These are phyloP conservation scores for Pterulicium gracile DNA, from an alignment of 1,284 basidiomycete genomes.

Conservation along the genomic window DNA sequence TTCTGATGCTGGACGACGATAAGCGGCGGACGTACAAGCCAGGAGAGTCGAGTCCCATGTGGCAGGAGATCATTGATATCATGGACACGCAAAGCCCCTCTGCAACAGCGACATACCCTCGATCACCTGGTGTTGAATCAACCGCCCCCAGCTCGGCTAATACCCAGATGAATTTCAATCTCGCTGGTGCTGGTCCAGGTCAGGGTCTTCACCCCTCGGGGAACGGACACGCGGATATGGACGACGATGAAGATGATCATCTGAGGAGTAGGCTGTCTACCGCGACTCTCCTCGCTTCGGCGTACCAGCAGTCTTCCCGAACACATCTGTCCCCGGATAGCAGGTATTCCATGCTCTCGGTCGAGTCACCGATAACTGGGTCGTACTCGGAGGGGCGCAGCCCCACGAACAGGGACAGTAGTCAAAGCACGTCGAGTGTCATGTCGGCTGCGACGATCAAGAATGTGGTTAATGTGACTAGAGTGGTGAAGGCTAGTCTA, in stretches of 20 bases:
- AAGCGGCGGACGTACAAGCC: background rate
- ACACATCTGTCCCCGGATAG: background rate
- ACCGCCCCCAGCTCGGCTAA: background rate
- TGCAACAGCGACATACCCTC: background rate
- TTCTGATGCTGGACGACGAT: background rate
- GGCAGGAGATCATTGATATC: constrained; percentile 1
- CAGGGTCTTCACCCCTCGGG: too few relatives aligned
- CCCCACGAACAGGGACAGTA: background rate
- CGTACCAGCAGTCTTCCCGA: background rate
- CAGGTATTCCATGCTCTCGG: background rate
- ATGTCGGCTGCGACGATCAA: background rate
- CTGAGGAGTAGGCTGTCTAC: background rate
- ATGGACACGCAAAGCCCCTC: constrained; percentile 2
- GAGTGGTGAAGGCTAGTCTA: background rate
- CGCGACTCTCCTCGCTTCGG: background rate
- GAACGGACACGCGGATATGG: background rate
- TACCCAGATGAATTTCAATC: background rate
- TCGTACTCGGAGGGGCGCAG: background rate
- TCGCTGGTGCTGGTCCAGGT: too few relatives aligned
- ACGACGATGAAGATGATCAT: background rate
- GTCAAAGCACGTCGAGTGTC: constrained; percentile 1
- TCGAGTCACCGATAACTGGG: background rate
- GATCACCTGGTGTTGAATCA: background rate
- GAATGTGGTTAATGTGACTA: background rate
- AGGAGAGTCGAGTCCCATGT: background rate